Conservation (phyloP, 106 monocot species). For the Dendrobium officinale region DNA sequence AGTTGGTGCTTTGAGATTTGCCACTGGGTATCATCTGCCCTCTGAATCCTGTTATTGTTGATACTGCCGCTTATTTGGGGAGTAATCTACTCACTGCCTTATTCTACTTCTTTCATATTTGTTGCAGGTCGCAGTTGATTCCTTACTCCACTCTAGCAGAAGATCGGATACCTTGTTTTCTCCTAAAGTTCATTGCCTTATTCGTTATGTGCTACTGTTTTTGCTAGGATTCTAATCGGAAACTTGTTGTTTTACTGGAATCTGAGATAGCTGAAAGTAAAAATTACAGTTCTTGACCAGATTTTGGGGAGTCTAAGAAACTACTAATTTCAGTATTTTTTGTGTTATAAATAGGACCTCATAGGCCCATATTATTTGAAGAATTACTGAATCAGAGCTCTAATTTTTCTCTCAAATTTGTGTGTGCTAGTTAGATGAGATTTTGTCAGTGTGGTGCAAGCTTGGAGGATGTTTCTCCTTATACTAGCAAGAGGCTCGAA, state of each 20-base stretch:
- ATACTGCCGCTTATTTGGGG: not conserved
- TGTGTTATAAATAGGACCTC: not conserved
- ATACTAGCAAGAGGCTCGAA: no score
- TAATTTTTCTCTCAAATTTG: not conserved
- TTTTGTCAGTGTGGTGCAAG: no score
- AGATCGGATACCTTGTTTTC: no score
- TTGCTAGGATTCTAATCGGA: not conserved
- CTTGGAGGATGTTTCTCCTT: no score
- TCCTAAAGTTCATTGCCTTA: no score
- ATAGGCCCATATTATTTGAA: not conserved
- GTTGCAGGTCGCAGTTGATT: not conserved
- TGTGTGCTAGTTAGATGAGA: not conserved
- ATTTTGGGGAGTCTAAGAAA: not conserved
- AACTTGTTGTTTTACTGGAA: not conserved
- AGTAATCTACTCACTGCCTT: not conserved
- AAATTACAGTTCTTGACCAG: not conserved
- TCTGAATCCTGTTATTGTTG: not conserved
- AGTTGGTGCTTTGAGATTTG: not conserved
- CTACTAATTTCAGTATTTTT: not conserved
- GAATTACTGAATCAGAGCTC: not conserved
- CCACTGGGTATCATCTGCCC: not conserved
- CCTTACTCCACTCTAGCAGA: no score
- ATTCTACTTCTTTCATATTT: not conserved
- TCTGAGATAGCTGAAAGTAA: not conserved
- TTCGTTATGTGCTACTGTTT: not conserved